Conservation (phyloP, 257 asterid genomes). For the Fraxinus cuspidata region DNA sequence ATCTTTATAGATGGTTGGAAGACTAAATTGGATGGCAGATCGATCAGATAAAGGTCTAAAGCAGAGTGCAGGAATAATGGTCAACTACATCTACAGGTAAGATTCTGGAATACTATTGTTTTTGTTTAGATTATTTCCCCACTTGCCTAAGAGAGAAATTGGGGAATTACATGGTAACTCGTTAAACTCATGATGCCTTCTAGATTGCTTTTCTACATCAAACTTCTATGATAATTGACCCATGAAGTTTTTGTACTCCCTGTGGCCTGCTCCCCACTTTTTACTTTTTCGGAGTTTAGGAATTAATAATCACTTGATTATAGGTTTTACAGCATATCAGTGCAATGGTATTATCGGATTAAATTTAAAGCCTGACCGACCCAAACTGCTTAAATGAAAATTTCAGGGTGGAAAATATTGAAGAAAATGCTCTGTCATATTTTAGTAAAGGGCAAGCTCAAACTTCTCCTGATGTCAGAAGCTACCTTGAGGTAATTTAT, state of each 20-base stretch:
- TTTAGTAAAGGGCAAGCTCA: slow-evolving; percentile 64
- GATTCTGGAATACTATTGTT: slow-evolving; percentile 6
- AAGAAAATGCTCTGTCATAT: slow-evolving; percentile 78
- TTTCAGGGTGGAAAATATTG: slow-evolving; percentile 82
- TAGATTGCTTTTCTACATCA: neutral
- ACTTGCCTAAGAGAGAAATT: neutral
- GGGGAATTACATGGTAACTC: neutral
- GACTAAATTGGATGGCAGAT: slow-evolving; percentile 96
- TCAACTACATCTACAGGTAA: slow-evolving; percentile 83
- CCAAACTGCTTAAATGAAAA: slow-evolving; percentile 15
- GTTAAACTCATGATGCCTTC: neutral
- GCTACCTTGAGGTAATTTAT: slow-evolving; percentile 60
- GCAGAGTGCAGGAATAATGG: slow-evolving; percentile 96
- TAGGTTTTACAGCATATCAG: neutral
- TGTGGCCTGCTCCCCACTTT: neutral
- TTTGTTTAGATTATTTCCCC: neutral
- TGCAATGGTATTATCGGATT: neutral
- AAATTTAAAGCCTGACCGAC: neutral
- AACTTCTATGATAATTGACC: slow-evolving; percentile 1
- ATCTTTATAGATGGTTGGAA: slow-evolving; percentile 67
- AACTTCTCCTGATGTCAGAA: slow-evolving; percentile 62
- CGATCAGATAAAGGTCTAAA: slow-evolving; percentile 77
- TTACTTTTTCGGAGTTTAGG: neutral
- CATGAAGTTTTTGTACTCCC: neutral
- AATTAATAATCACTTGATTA: slow-evolving; percentile 7